Base-by-base conservation (phyloP, 176 grass and related monocot genomes). In the Bromus sterilis region DNA sequence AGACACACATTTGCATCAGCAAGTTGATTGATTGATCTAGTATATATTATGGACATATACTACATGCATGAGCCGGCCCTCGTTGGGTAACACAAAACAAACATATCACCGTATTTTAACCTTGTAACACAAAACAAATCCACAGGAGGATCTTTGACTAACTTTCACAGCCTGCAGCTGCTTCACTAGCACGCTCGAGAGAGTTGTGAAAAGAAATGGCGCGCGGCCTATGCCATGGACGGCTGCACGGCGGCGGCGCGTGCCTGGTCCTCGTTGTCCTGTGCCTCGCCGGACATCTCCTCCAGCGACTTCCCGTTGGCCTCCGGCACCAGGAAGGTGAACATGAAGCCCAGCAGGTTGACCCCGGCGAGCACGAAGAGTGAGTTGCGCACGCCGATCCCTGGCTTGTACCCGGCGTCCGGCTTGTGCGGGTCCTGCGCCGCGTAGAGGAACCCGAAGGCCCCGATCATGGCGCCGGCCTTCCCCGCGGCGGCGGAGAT, bases 221-320 rank as follows among this genome's bases (percentile, higher is more conserved):
- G n/a, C n/a, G 15, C 44, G 5, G 44, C 44, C 44, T 48, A 48
- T 15, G 44, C 15, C 44, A 0, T 48, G 44, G 44, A 48, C 44
- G 44, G 44, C 44, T 48, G 44, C 44, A 18, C 44, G 15, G 44
- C 44, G 15, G 44, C 44, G 15, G 14, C 44, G 44, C 49, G 49
- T 53, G 49, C 49, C 18, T 53, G 49, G 18, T 92, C 87, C 4
- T 77, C 80, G 28, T 84, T 77, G 15, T 61, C 77, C 8, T 77
- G 46, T 5, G 11, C 55, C 84, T 93, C 87, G 41, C 75, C 26
- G 71, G 91, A 86, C 41, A 93, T 69, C 55, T 93, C 91, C 66
- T 89, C 91, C 0, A 93, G 84, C 2, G 87, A 93, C 84, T 82
- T 26, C 3, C 91, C 87, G 64, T 90, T 93, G 3, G 87, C 76